Percentiles rank a stretch among this genome's conserved stretches.
Conservation (phyloP, 2,329 filamentous ascomycete species). For the Aspergillus flavus region DNA sequence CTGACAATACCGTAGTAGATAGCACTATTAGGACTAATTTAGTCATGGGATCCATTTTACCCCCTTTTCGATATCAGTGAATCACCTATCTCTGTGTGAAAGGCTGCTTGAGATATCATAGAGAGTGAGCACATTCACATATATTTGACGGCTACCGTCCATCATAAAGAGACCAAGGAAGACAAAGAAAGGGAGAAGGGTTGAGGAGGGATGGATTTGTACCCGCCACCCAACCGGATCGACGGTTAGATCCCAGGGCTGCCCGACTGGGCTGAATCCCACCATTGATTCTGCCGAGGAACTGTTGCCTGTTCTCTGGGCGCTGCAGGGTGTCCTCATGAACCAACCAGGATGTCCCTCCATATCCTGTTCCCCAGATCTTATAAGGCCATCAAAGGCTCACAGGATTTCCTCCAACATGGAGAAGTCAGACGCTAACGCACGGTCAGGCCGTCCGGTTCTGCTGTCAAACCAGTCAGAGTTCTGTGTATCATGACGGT, state of each 20-base stretch:
- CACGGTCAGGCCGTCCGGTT: not conserved
- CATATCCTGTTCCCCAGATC: not conserved
- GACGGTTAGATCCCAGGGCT: not conserved
- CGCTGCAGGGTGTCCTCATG: not conserved
- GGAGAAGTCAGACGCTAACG: not conserved
- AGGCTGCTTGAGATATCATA: not conserved
- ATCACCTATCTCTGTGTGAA: not conserved
- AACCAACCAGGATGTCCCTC: not conserved
- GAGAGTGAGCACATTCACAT: not conserved
- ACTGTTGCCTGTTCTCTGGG: not conserved
- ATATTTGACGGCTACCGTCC: not conserved
- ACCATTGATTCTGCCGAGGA: not conserved
- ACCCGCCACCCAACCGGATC: not conserved
- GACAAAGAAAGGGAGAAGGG: not conserved
- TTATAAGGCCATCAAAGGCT: not conserved
- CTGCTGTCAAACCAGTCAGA: not conserved
- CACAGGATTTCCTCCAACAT: not conserved
- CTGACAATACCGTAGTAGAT: not conserved
- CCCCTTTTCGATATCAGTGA: not conserved
- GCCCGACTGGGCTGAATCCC: slow-evolving; percentile 3
- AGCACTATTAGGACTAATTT: not conserved
- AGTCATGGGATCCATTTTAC: not conserved
- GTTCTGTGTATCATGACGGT: not conserved
- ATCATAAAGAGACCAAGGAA: not conserved
- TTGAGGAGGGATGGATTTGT: not conserved